Base-by-base conservation (phyloP, 352 stramenopile genomes). In the Phytophthora tubulina region DNA sequence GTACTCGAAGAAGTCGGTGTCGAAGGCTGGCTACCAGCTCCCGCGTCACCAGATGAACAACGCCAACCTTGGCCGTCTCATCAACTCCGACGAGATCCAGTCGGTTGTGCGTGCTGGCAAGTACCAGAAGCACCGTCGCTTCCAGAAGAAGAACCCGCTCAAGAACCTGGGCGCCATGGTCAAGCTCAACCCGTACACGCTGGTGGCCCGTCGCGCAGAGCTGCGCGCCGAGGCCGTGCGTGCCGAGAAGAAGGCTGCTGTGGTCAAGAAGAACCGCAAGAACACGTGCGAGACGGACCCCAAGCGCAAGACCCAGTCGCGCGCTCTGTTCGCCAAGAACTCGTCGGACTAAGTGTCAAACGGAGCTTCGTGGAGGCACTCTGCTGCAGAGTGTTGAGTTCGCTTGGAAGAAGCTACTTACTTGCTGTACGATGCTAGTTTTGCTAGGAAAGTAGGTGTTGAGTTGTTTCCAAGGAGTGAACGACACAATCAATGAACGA, bases 81-180 rank as follows among this genome's bases (percentile, higher is more conserved):
- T 99, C 73, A 99, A 99, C 95, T 99, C 96, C 41, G 97, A 99
- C 78, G 88, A 95, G 84, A 98, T 99, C 79, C 97, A 99, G 89
- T 98, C 90, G 70, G 96, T 99, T 53, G 72, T 99, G 57, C 97
- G 97, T 75, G 88, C 97, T 33, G 93, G 93, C 75, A 98, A 98
- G 86, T 94, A 96, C 76, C 76, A 88, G 67, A 94, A 92, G 79
- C 82, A 90, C 70, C 93, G 84, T 68, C 89, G 93, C 74, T 89
- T 97, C 73, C 91, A 97, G 71, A 99, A 99, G 94, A 98, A 98
- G 84, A 99, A 99, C 88, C 94, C 97, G 58, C 88, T 99, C 50
- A 97, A 92, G 69, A 98, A 98, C 86, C 87, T 98, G 69, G 96
- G 90, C 56, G 97, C 89, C 56, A 97, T 99, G 86, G 93, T 98